Conservation (phyloP, 2,329 filamentous ascomycete species). For the Amylocarpus encephaloides region DNA sequence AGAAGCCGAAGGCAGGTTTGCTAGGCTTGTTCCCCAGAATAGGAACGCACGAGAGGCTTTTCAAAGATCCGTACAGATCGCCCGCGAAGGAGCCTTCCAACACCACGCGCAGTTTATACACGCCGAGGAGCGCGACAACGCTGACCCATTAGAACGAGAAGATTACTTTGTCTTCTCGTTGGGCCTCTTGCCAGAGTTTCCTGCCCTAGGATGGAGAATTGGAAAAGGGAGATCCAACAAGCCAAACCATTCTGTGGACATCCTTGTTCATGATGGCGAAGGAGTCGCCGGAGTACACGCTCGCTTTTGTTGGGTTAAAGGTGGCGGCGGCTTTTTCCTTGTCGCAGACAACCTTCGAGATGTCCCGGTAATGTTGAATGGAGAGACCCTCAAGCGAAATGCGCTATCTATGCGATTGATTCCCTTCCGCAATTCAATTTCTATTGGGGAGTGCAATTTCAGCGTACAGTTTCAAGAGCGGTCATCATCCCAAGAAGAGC, state of each 20-base stretch:
- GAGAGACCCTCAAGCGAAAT: slow-evolving; percentile 14
- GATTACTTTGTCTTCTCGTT: slow-evolving; percentile 9
- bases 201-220: slow-evolving; percentile 18
- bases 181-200: slow-evolving; percentile 12
- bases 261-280: slow-evolving; percentile 14
- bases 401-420: slow-evolving; percentile 18
- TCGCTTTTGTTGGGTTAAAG: slow-evolving; percentile 20
- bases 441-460: slow-evolving; percentile 18
- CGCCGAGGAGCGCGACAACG: slow-evolving; percentile 6
- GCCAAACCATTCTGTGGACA: slow-evolving; percentile 16
- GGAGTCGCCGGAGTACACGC: slow-evolving; percentile 17
- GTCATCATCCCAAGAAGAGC: slow-evolving; percentile 12
- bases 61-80: slow-evolving; percentile 1
- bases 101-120: slow-evolving; percentile 12
- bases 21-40: slow-evolving; percentile 13
- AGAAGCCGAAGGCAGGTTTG: slow-evolving; percentile 13
- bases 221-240: slow-evolving; percentile 14
- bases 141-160: slow-evolving; percentile 6
- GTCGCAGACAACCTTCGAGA: slow-evolving; percentile 15
- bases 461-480: slow-evolving; percentile 15
- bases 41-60: slow-evolving; percentile 12
- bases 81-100: not conserved
- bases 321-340: slow-evolving; percentile 20
- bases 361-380: slow-evolving; percentile 14
- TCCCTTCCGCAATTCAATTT: slow-evolving; percentile 16